Conservation (phyloP, 2,329 filamentous ascomycete genomes). For the Aureobasidium sp. region DNA sequence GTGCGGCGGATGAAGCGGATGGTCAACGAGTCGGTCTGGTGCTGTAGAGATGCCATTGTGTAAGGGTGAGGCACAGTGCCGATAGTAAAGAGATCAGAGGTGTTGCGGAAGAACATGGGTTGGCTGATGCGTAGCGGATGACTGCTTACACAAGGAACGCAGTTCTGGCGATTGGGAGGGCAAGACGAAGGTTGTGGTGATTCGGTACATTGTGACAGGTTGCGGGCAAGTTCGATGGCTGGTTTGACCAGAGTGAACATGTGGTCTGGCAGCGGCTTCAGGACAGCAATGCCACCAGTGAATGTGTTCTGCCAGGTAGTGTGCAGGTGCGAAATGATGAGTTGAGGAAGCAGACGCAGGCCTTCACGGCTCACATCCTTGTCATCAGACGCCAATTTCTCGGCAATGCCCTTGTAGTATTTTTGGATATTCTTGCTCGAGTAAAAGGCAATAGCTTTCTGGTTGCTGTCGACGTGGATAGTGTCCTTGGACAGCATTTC, state of each 20-base stretch:
- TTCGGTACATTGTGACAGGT: slow-evolving; percentile 67
- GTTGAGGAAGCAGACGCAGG: slow-evolving; percentile 57
- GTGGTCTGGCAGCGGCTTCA: slow-evolving; percentile 71
- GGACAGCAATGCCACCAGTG: slow-evolving; percentile 66
- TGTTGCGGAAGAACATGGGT: slow-evolving; percentile 63
- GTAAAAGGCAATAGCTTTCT: slow-evolving; percentile 72
- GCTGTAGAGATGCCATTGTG: slow-evolving; percentile 64
- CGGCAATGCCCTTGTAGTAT: slow-evolving; percentile 61
- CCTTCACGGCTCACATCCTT: slow-evolving; percentile 49
- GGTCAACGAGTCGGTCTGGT: slow-evolving; percentile 37
- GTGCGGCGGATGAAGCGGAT: slow-evolving; percentile 45
- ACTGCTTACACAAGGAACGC: slow-evolving; percentile 63
- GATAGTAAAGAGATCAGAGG: slow-evolving; percentile 67
- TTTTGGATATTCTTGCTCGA: slow-evolving; percentile 53
- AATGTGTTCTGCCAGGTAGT: slow-evolving; percentile 77
- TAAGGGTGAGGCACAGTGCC: slow-evolving; percentile 88
- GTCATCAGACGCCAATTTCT: slow-evolving; percentile 46
- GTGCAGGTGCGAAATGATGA: slow-evolving; percentile 83
- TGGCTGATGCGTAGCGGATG: slow-evolving; percentile 61
- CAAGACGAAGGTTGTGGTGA: slow-evolving; percentile 70
- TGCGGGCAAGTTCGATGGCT: slow-evolving; percentile 64
- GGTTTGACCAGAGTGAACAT: slow-evolving; percentile 66
- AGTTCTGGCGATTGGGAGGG: slow-evolving; percentile 71
- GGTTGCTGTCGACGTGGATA: slow-evolving; percentile 59
- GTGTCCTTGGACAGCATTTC: slow-evolving; percentile 52